Conservation (phyloP, 768 basidiomycete species). For the Phanerodontia chrysosporium region DNA sequence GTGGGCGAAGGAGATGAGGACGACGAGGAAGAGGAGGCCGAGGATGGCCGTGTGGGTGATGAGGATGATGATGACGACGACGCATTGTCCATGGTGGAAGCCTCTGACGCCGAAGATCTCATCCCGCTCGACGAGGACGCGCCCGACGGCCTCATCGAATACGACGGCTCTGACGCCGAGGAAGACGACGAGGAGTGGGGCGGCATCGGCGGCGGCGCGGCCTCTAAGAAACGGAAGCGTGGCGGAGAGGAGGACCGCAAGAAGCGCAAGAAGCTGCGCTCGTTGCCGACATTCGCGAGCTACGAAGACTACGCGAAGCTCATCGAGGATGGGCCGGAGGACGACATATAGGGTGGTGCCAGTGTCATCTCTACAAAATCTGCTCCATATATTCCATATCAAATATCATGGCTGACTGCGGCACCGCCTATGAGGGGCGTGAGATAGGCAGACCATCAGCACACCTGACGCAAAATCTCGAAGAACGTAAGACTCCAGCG, state of each 20-base stretch:
- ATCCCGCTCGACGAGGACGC: conserved; percentile 52
- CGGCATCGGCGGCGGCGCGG: conserved; percentile 35
- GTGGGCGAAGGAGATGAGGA: conserved; percentile 27
- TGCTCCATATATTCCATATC: not conserved
- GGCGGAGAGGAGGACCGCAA: conserved; percentile 39
- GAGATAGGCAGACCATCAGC: too few species aligned
- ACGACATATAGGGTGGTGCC: conserved; percentile 42
- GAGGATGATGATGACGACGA: conserved; percentile 40
- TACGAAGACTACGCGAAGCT: conserved; percentile 84
- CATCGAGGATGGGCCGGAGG: conserved; percentile 77
- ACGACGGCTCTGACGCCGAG: conserved; percentile 47
- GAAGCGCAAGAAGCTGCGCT: conserved; percentile 64
- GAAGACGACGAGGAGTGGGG: conserved; percentile 52
- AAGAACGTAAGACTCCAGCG: too few species aligned
- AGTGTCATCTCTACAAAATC: not conserved
- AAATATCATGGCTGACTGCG: too few species aligned
- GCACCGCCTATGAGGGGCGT: too few species aligned
- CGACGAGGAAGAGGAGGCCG: conserved; percentile 28
- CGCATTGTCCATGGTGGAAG: conserved; percentile 54
- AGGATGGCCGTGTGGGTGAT: conserved; percentile 35
- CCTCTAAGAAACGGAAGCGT: conserved; percentile 38
- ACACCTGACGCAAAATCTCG: too few species aligned
- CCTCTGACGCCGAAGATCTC: conserved; percentile 69
- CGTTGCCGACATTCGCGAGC: conserved; percentile 77
- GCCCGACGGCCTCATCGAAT: conserved; percentile 55